Evolutionary conservation across 2,329 filamentous ascomycete species (phyloP), one percentile per base, ranked within the genome.

Genomic region (Stemphylium beticola): DNA sequence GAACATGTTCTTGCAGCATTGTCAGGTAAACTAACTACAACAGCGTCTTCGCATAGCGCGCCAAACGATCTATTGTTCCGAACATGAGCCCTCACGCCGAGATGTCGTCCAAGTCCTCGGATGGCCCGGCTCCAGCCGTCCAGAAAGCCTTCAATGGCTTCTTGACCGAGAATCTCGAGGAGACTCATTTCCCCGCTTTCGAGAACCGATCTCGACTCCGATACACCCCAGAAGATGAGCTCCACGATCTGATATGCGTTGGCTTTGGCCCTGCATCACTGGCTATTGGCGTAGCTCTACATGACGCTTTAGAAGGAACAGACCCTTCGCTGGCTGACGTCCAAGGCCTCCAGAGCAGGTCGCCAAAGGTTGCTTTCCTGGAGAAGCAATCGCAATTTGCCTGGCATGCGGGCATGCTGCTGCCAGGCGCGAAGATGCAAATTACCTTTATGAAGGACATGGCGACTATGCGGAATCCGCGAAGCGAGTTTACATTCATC

Each of bases 401-500:
- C 54, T 98, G 93, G 93, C 93, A 98, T 76, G 87, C 92, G 0
- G 93, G 93, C 55, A 98, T 98, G 93, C 86, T 97, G 55, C 84
- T 98, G 3, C 91, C 92, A 0, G 93, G 92, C 4, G 91, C 93
- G 47, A 92, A 90, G 78, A 98, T 98, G 93, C 93, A 98, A 74
- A 98, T 98, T 66, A 96, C 91, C 9, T 98, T 96, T 79, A 84
- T 98, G 79, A 98, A 98, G 79, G 93, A 98, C 73, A 85, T 98
- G 75, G 93, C 93, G 3, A 95, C 91, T 3, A 82, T 96, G 64
- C 85, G 93, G 53, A 88, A 98, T 73, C 93, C 93, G 7, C 86
- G 89, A 60, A 96, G 91, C 62, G 85, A 92, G 68, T 98, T 98
- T 76, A 98, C 93, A 12, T 98, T 97, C 78, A 81, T 96, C 71